Conservation (phyloP, 805 yeast genomes). For the Lachancea sp. region DNA sequence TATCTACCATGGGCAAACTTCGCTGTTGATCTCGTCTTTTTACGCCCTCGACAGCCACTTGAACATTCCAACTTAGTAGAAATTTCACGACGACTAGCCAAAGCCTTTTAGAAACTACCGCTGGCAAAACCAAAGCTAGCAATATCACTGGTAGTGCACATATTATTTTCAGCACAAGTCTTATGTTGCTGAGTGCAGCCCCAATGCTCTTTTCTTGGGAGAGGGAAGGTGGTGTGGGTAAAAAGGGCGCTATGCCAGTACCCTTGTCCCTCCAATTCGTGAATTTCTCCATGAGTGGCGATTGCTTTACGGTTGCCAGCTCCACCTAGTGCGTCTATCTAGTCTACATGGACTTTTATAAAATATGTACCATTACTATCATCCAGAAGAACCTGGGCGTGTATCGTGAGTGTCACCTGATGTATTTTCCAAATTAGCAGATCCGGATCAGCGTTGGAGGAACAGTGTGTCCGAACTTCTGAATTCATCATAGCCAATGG, state of each 20-base stretch:
- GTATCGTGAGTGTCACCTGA: too few species aligned
- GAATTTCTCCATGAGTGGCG: constrained; percentile 67
- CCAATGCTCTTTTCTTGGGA: constrained; percentile 11
- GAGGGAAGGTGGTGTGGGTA: constrained; percentile 44
- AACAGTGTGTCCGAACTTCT: too few species aligned
- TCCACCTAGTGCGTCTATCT: too few species aligned
- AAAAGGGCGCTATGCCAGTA: constrained; percentile 88
- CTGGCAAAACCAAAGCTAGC: constrained; percentile 8
- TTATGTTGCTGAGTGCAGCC: neutral
- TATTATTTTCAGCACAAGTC: constrained; percentile 15
- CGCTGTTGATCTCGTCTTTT: constrained; percentile 28
- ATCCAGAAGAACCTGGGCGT: too few species aligned
- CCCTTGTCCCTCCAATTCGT: constrained; percentile 83
- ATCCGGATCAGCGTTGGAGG: too few species aligned
- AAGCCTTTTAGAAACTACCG: constrained; percentile 8
- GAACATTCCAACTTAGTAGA: constrained; percentile 33
- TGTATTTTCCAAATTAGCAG: too few species aligned
- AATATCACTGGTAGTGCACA: constrained; percentile 18
- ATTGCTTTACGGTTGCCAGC: neutral
- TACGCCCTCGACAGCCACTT: constrained; percentile 39
- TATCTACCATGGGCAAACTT: constrained; percentile 34
- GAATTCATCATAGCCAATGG: too few species aligned
- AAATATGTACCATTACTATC: too few species aligned
- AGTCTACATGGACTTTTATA: too few species aligned
- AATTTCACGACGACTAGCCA: constrained; percentile 25